Evolutionary conservation across 2,329 filamentous ascomycete species (phyloP), one percentile per base, ranked within the genome.

Genomic region (Fusarium lyarnte): DNA sequence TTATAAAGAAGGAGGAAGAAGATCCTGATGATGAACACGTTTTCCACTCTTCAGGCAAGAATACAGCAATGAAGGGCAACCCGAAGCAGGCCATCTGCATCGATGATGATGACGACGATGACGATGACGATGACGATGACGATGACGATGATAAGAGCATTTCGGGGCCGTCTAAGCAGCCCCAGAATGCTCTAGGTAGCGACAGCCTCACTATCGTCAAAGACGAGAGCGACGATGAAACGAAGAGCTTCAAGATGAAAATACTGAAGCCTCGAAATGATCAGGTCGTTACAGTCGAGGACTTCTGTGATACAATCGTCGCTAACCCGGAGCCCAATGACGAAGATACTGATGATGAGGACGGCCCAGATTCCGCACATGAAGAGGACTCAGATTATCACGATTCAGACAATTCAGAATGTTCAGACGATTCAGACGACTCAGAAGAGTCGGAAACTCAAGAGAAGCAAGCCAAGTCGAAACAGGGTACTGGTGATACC

Each of bases 11-110:
- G 3, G 47, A 35, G 1, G 23, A 12, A 27, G 2, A 25, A 0
- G 23, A 21, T 16, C 8, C 12, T 8, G 5, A 36, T 21, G 23
- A 36, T 1, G 8, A 35, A 11, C 6, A 0, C 3, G 2, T 13
- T 21, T 21, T 21, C 1, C 12, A 8, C 0, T 33, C 5, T 7
- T 23, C 21, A 5, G 6, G 2, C 12, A 51, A 33, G 3, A 14
- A 2, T 16, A 0, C 0, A 8, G 16, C 4, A 19, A 21, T 0
- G 11, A 5, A 25, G 8, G 12, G 3, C 3, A 8, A 5, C 17
- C 0, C 1, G 0, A 6, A 35, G 0, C 31, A 51, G 31, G 8
- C 4, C 0, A 16, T 25, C 1, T 21, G 0, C 8, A 8, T 25
- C 6, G 11, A 8, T 5, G 12, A 47, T 8, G 36, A 43, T 4